phyloP scores from a whole-genome alignment of 2,329 filamentous ascomycete species.

The Diaporthe nobilis region DNA sequence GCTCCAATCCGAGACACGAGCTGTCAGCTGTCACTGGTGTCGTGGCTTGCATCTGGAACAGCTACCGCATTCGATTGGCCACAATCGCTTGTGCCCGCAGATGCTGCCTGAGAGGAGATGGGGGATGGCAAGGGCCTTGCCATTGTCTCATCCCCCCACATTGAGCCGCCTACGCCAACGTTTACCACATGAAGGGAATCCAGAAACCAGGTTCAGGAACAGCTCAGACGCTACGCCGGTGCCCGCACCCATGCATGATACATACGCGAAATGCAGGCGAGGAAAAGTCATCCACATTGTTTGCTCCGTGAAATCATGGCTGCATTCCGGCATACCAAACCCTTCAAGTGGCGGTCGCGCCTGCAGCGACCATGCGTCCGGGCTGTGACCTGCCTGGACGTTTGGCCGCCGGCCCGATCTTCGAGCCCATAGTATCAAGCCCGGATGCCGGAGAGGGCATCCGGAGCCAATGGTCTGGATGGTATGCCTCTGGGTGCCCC shows the following conservation, averaged over 20 bases:
- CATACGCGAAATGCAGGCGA: conserved; percentile 37
- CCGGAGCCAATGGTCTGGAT: conserved; percentile 29
- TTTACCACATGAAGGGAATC: conserved; percentile 6
- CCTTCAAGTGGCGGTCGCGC: conserved; percentile 22
- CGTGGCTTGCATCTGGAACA: conserved; percentile 39
- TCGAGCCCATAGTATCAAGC: conserved; percentile 10
- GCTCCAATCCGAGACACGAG: conserved; percentile 30
- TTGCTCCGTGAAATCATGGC: conserved; percentile 19
- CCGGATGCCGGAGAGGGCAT: conserved; percentile 21
- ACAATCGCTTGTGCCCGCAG: conserved; percentile 4
- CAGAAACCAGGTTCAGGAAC: conserved; percentile 34
- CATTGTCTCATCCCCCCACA: conserved; percentile 29
- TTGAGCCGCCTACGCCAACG: conserved; percentile 27
- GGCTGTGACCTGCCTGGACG: conserved; percentile 3
- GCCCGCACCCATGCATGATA: conserved; percentile 21
- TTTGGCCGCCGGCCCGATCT: conserved; percentile 26
- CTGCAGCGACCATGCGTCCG: conserved; percentile 7
- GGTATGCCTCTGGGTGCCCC: neutral
- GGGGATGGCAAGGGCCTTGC: conserved; percentile 30
- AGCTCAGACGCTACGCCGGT: conserved; percentile 20
- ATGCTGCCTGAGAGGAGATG: conserved; percentile 26
- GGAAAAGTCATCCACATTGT: conserved; percentile 12
- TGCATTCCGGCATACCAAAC: conserved; percentile 4
- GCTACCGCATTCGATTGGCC: conserved; percentile 24
- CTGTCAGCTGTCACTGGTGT: conserved; percentile 33